Evolutionary conservation across 805 yeast genomes (phyloP).

Genomic region (Jamesozyma hellenica): DNA sequence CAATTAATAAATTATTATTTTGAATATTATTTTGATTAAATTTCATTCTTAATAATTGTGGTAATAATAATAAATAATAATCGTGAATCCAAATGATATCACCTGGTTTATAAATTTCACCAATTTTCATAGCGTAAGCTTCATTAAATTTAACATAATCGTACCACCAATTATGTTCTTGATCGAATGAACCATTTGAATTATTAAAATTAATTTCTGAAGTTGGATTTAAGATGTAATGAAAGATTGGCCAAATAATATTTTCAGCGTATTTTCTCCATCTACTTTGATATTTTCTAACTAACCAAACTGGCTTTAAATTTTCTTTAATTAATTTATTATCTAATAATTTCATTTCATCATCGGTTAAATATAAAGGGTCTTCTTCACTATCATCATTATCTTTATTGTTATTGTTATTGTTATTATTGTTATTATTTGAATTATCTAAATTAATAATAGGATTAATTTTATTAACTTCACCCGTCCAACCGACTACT

Average conservation of each 20-base stretch:
- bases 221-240: conserved; percentile 75
- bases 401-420: neutral
- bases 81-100: conserved; percentile 92
- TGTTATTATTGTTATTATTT: neutral
- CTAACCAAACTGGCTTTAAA: conserved; percentile 73
- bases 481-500: conserved; percentile 94
- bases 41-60: conserved; percentile 72
- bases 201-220: conserved; percentile 39
- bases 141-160: conserved; percentile 87
- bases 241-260: conserved; percentile 89
- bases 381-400: conserved; percentile 32
- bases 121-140: conserved; percentile 73
- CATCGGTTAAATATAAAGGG: conserved; percentile 48
- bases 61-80: conserved; percentile 70
- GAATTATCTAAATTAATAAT: neutral
- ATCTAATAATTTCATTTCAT: conserved; percentile 38
- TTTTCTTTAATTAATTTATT: conserved; percentile 33
- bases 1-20: conserved; percentile 50
- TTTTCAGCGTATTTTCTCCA: conserved; percentile 90
- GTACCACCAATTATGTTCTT: conserved; percentile 70
- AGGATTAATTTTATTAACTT: conserved; percentile 33
- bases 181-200: conserved; percentile 26
- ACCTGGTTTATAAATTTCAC: conserved; percentile 69
- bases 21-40: conserved; percentile 20
- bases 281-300: conserved; percentile 63